Base-by-base conservation (phyloP, 345 rosid genomes). In the Hypericum androsaemum region DNA sequence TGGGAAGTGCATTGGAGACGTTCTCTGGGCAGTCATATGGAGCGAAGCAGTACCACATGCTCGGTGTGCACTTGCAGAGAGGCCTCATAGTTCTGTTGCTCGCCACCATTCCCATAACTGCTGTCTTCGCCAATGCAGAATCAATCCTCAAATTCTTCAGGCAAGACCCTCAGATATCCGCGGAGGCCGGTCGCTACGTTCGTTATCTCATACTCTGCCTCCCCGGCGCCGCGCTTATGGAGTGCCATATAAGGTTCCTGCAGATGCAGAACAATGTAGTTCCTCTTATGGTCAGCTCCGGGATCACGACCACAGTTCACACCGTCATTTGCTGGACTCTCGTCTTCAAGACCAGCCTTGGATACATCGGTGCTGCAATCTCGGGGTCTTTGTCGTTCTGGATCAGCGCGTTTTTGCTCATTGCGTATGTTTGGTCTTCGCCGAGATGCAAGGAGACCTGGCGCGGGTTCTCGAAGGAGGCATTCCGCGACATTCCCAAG, bases 251-350 rank as follows among this genome's bases (percentile, higher is more conserved):
- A 2, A 46, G 14, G 50, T 46, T 46, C 50, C 9, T 46, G 8
- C 50, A 46, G 8, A 13, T 32, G 17, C 50, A 46, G 50, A 46
- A 46, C 50, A 46, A 46, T 13, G 50, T 46, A 2, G 15, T 46
- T 5, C 50, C 32, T 8, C 28, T 46, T 17, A 6, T 13, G 50
- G 32, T 13, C 28, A 46, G 28, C 10, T 13, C 50, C 0, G 32
- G 50, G 9, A 3, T 14, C 50, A 14, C 50, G 7, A 46, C 50
- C 8, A 17, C 12, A 16, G 28, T 46, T 0, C 50, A 46, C 50
- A 32, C 22, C 5, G 5, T 46, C 28, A 32, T 46, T 15, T 46
- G 50, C 10, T 46, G 50, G 50, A 10, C 50, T 46, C 50, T 46
- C 28, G 50, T 46, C 22, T 46, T 46, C 50, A 46, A 46, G 32